These are phyloP conservation scores for Bryum argenteum DNA, from an alignment of 225 moss, liverwort and hornwort genomes.

Conservation along the genomic window DNA sequence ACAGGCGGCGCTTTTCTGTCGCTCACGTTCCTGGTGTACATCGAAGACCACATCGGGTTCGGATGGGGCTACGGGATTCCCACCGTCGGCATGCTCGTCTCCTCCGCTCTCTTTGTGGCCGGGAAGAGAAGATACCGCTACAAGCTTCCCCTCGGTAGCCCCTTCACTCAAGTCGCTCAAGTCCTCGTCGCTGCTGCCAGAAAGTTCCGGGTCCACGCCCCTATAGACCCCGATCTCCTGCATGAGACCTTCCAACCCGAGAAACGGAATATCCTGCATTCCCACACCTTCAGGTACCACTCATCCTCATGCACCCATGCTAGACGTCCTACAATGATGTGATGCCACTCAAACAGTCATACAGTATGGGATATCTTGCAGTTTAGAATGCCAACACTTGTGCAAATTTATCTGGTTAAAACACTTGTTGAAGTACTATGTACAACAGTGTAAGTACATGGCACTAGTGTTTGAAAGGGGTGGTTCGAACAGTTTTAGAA, in stretches of 20 bases:
- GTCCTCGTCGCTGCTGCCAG: slow-evolving; percentile 55
- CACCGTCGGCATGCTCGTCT: slow-evolving; percentile 35
- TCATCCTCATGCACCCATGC: too few relatives aligned
- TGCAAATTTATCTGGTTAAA: too few relatives aligned
- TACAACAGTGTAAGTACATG: too few relatives aligned
- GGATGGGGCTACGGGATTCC: slow-evolving; percentile 70
- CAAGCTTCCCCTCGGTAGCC: slow-evolving; percentile 53
- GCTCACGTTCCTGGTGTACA: slow-evolving; percentile 48
- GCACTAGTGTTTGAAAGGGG: too few relatives aligned
- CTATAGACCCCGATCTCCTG: slow-evolving; percentile 26
- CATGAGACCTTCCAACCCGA: slow-evolving; percentile 25
- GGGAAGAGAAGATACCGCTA: slow-evolving; percentile 42
- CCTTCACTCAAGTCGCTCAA: slow-evolving; percentile 56
- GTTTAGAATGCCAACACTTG: too few relatives aligned
- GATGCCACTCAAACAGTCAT: too few relatives aligned
- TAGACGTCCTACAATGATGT: too few relatives aligned
- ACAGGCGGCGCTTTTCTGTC: slow-evolving; percentile 42
- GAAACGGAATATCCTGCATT: slow-evolving; percentile 40
- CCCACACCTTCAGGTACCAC: slow-evolving; percentile 31
- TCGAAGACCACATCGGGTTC: slow-evolving; percentile 51
- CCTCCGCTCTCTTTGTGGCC: slow-evolving; percentile 34
- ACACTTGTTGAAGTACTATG: too few relatives aligned
- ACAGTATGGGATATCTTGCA: too few relatives aligned
- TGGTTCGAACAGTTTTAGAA: too few relatives aligned
- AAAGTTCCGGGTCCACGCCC: slow-evolving; percentile 32